Percentiles rank a stretch among this genome's conserved stretches.
These are phyloP conservation scores for Chlorophyllum brunneum DNA, from an alignment of 768 basidiomycete genomes.

Conservation along the genomic window DNA sequence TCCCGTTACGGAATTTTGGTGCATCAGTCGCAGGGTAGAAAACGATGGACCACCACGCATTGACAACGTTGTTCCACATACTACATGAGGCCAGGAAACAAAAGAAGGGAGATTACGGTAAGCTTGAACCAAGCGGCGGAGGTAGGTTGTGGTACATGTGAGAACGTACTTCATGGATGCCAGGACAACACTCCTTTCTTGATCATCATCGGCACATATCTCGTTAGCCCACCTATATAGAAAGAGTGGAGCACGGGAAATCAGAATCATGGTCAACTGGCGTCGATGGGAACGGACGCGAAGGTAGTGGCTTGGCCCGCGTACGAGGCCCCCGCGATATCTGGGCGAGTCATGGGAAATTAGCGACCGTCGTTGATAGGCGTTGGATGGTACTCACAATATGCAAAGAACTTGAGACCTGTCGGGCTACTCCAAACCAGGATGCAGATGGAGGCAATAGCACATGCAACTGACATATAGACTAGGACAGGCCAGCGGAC, in stretches of 20 bases:
- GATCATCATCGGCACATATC: constrained; percentile 65
- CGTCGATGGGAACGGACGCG: constrained; percentile 37
- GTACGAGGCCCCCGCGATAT: constrained; percentile 63
- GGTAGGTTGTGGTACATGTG: not conserved
- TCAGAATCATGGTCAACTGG: not conserved
- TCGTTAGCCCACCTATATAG: constrained; percentile 70
- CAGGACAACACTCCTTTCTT: constrained; percentile 65
- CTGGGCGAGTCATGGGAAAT: constrained; percentile 21
- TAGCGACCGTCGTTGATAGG: not conserved
- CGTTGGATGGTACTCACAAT: constrained; percentile 39
- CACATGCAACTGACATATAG: constrained; percentile 55
- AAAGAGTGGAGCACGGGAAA: constrained; percentile 3
- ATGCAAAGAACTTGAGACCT: constrained; percentile 71
- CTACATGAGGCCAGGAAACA: too few relatives aligned
- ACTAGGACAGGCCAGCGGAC: constrained; percentile 63
- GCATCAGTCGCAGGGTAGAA: constrained; percentile 75
- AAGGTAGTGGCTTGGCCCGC: constrained; percentile 77
- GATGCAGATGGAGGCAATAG: constrained; percentile 52
- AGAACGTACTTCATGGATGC: constrained; percentile 68
- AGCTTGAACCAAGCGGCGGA: not conserved
- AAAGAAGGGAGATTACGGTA: too few relatives aligned
- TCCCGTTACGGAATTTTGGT: constrained; percentile 61
- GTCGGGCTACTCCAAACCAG: constrained; percentile 58
- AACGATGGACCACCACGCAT: constrained; percentile 68
- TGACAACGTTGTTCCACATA: constrained; percentile 68